Base-by-base conservation (phyloP, 345 rosid species). In the Eutrema japonicum region DNA sequence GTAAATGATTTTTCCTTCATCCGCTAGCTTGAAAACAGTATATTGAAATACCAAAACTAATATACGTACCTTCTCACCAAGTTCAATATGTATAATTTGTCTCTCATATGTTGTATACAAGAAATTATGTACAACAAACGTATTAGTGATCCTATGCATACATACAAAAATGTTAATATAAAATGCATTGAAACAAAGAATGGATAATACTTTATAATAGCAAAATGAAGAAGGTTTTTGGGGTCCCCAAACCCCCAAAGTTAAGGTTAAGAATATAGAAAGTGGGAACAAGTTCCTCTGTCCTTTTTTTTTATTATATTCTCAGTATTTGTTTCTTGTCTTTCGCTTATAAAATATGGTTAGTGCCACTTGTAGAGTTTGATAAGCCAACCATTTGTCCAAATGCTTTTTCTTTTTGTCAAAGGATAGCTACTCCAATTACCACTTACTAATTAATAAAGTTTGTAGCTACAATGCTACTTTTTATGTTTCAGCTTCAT, bases 241-340 rank as follows among this genome's bases (percentile, higher is more conserved):
- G 70, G 79, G 70, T 48, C 70, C 79, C 70, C 32, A 37, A 37
- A 14, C 30, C 66, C 75, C 79, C 43, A 69, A 76, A 76, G 27
- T 69, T 62, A 48, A 76, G 71, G 66, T 54, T 38, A 32, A 12
- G 58, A 46, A 29, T 10, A 63, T 63, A 47, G 29, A 55, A 63
- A 63, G 79, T 54, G 70, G 79, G 59, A 69, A 69, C 79, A 69
- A 68, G 43, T 61, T 69, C 59, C 12, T 62, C 55, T 52, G 54
- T 61, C 54, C 59, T 46, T 54, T 62, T 30, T 46, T 54, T 62
- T 30, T 16, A 42, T 38, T 4, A 62, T 62, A 68, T 69, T 69
- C 68, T 61, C 42, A 60, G 9, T 53, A 6, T 51, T 61, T 56
- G 38, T 62, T 69, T 76, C 49, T 52, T 62, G 35, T 68, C 68